These are phyloP conservation scores for Coniochaeta hoffmannii DNA, from an alignment of 2,329 filamentous ascomycete genomes.

Conservation along the genomic window DNA sequence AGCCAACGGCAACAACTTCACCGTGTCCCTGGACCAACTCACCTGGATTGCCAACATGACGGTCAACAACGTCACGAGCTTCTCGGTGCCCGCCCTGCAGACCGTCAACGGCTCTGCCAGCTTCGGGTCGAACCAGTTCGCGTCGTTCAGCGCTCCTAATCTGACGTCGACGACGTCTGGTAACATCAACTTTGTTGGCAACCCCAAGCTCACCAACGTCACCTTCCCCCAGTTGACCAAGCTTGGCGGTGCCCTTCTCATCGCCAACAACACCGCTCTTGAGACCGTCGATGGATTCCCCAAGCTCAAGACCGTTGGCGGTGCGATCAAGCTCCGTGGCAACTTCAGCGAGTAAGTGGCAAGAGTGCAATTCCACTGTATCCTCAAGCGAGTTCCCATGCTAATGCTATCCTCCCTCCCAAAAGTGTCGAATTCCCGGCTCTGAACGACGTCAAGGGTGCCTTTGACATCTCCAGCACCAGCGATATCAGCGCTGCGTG, in stretches of 20 bases:
- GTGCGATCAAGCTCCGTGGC: constrained; percentile 79
- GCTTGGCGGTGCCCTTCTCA: constrained; percentile 71
- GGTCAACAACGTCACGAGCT: constrained; percentile 69
- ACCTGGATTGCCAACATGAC: constrained; percentile 72
- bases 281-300: constrained; percentile 58
- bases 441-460: constrained; percentile 62
- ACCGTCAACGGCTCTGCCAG: constrained; percentile 72
- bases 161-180: constrained; percentile 57
- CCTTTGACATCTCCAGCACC: constrained; percentile 62
- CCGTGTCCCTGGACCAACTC: constrained; percentile 70
- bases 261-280: constrained; percentile 85
- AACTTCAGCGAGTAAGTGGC: constrained; percentile 70
- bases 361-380: background rate
- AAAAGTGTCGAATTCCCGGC: constrained; percentile 61
- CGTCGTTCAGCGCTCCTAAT: constrained; percentile 56
- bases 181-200: constrained; percentile 56
- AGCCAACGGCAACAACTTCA: constrained; percentile 69
- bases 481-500: constrained; percentile 51
- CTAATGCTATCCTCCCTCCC: constrained; percentile 23
- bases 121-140: constrained; percentile 74
- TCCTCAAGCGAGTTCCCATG: background rate
- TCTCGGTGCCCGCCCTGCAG: constrained; percentile 66
- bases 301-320: constrained; percentile 60
- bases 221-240: constrained; percentile 60
- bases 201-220: constrained; percentile 62